Conservation (phyloP, 805 yeast species). For the Metschnikowia noctiluminum region DNA sequence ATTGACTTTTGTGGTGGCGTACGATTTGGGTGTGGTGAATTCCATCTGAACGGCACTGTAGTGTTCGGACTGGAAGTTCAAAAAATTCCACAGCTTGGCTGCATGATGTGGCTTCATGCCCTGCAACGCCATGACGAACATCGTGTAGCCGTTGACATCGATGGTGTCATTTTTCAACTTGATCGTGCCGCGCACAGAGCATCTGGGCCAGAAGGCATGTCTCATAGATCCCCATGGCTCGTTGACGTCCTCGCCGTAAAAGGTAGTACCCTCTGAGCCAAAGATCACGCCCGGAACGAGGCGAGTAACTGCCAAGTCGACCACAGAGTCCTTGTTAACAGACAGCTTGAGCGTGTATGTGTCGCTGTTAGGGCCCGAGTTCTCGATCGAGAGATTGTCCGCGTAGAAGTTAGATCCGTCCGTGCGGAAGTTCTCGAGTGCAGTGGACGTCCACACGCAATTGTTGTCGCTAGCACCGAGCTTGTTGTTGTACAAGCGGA, state of each 20-base stretch:
- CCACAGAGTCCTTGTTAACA: conserved; percentile 65
- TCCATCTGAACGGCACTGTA: conserved; percentile 86
- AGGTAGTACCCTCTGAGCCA: conserved; percentile 82
- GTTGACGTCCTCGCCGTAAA: conserved; percentile 76
- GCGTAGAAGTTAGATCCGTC: conserved; percentile 81
- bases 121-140: conserved; percentile 96
- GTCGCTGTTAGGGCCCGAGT: conserved; percentile 47
- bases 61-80: conserved; percentile 77
- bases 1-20: conserved; percentile 77
- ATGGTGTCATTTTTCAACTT: conserved; percentile 36
- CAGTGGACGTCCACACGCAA: conserved; percentile 86
- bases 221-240: conserved; percentile 98
- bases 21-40: conserved; percentile 89
- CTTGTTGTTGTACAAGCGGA: conserved; percentile 63
- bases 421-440: conserved; percentile 70
- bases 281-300: conserved; percentile 80
- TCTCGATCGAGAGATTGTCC: conserved; percentile 60
- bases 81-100: conserved; percentile 94
- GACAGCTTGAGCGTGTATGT: conserved; percentile 53
- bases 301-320: conserved; percentile 63
- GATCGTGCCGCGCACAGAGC: conserved; percentile 64
- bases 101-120: conserved; percentile 99
- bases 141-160: conserved; percentile 49
- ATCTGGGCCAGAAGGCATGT: conserved; percentile 95
- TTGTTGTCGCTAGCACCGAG: conserved; percentile 36